Percentiles rank a stretch among this genome's conserved stretches.
Evolutionary conservation across 345 rosid species (phyloP).

Genomic region (Citrus sp.): DNA sequence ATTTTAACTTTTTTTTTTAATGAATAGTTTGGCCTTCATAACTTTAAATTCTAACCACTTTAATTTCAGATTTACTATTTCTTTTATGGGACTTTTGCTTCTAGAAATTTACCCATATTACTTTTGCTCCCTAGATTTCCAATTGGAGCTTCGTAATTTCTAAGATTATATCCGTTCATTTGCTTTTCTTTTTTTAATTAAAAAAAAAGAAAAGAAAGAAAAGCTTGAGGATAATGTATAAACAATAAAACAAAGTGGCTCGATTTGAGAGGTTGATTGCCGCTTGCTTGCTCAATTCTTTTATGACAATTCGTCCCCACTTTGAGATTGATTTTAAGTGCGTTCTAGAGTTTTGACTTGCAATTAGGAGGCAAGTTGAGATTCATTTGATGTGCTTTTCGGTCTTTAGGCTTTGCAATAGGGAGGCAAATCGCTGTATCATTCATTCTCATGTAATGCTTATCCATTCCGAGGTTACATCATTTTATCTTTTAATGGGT

Average conservation of each 20-base stretch:
- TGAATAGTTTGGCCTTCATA: no score
- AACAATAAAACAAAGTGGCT: background rate
- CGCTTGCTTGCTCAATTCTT: background rate
- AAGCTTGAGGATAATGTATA: background rate
- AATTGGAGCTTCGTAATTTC: no score
- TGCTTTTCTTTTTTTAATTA: no score
- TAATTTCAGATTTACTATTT: no score
- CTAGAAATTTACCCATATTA: no score
- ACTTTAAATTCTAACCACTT: no score
- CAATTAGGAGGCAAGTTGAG: background rate
- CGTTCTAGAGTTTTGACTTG: background rate
- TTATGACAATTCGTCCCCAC: background rate
- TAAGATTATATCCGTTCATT: no score
- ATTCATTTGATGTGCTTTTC: background rate
- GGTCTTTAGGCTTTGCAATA: background rate
- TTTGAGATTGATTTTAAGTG: background rate
- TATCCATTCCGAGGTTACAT: background rate
- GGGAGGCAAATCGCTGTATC: background rate
- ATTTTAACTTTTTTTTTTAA: no score
- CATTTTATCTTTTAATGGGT: background rate
- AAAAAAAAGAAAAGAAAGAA: no score
- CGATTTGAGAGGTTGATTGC: background rate
- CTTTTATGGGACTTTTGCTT: no score
- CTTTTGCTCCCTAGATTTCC: no score
- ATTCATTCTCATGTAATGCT: background rate